These are phyloP conservation scores for Agrostemma githago DNA, from an alignment of 148 eudicot species.

Conservation along the genomic window DNA sequence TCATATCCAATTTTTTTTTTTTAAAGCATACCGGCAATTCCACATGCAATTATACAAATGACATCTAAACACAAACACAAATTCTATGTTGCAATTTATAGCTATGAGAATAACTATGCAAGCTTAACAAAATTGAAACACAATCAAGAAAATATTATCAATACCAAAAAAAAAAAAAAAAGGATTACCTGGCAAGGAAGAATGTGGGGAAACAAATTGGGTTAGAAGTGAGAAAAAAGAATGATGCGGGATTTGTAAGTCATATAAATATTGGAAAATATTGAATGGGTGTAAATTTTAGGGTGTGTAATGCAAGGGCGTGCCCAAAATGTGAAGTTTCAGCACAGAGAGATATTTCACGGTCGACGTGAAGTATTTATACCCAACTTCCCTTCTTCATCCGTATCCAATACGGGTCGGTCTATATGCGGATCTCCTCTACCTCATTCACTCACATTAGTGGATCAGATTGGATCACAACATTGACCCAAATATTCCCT, in stretches of 20 bases:
- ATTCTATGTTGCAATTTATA: not conserved
- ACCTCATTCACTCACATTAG: not conserved
- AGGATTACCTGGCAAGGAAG: not conserved
- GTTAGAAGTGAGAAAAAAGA: not conserved
- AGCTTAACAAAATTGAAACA: not conserved
- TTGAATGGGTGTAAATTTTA: not conserved
- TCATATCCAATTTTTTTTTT: not conserved
- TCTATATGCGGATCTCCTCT: not conserved
- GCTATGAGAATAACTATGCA: too few relatives aligned
- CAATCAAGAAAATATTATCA: not conserved
- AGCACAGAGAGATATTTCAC: not conserved
- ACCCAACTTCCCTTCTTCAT: not conserved
- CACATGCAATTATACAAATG: conserved; percentile 2
- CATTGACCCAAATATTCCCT: too few relatives aligned
- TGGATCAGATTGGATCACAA: not conserved
- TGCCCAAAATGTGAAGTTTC: not conserved
- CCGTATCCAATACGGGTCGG: not conserved
- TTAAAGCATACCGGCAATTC: too few relatives aligned
- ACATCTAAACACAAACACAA: not conserved
- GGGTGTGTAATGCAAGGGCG: not conserved
- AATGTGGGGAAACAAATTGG: not conserved
- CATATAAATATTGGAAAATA: not conserved
- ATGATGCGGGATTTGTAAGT: not conserved
- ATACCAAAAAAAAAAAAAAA: too few relatives aligned
- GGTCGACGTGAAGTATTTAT: not conserved